phyloP scores from a whole-genome alignment of 768 basidiomycete genomes.

The Gelatoporia subvermispora region DNA sequence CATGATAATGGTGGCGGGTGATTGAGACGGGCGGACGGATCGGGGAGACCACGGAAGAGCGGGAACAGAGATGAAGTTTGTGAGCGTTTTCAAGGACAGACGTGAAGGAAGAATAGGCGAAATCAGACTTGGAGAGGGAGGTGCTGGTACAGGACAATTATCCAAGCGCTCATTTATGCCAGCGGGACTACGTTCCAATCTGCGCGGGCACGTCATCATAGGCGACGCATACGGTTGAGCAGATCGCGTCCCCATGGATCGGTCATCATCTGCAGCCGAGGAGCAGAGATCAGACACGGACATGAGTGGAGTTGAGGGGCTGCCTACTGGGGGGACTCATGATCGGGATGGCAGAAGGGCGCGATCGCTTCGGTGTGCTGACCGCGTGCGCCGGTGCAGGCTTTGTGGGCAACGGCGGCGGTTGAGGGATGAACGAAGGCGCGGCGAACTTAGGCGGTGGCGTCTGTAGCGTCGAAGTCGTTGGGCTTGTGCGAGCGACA shows the following conservation, averaged over 20 bases:
- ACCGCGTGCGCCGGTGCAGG: too few relatives aligned
- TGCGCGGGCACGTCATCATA: neutral
- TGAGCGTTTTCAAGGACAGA: conserved; percentile 55
- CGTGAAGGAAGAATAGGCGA: conserved; percentile 50
- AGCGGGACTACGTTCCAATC: conserved; percentile 12
- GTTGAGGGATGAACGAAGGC: conserved; percentile 23
- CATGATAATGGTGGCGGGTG: conserved; percentile 8
- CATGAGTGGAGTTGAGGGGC: conserved; percentile 17
- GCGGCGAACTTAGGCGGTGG: conserved; percentile 50
- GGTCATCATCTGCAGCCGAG: neutral
- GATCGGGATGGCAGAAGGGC: conserved; percentile 12
- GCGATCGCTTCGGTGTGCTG: too few relatives aligned
- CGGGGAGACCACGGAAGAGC: conserved; percentile 34
- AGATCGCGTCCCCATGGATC: conserved; percentile 28
- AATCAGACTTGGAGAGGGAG: conserved; percentile 42
- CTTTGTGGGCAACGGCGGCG: conserved; percentile 18
- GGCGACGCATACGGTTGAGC: too few relatives aligned
- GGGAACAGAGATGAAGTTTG: conserved; percentile 50
- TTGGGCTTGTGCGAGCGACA: conserved; percentile 15
- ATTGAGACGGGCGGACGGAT: conserved; percentile 6
- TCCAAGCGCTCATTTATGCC: too few relatives aligned
- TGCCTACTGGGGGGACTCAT: conserved; percentile 19
- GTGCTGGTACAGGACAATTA: conserved; percentile 17
- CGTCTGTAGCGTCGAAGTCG: conserved; percentile 34
- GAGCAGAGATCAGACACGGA: conserved; percentile 16